These are phyloP conservation scores for Penicillium diatomitis DNA, from an alignment of 495 filamentous ascomycete species.

Conservation along the genomic window DNA sequence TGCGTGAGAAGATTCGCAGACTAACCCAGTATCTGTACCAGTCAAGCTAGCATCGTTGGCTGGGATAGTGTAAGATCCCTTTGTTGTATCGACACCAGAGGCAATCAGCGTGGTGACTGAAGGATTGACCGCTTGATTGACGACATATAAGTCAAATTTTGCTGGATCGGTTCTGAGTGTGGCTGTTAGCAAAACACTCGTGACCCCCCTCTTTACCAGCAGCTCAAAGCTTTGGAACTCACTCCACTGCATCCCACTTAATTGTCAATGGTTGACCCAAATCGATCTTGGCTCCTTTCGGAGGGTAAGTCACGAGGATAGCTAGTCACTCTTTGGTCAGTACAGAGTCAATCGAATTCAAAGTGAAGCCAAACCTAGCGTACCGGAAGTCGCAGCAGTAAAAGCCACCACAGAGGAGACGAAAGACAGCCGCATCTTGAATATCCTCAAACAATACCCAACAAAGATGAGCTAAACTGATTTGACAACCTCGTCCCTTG, in stretches of 20 bases:
- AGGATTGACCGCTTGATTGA: constrained; percentile 28
- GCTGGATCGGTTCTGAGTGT: constrained; percentile 24
- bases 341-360: too few relatives aligned
- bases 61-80: constrained; percentile 23
- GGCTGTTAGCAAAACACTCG: not conserved
- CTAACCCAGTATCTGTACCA: constrained; percentile 15
- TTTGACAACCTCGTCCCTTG: not conserved
- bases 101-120: constrained; percentile 32
- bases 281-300: constrained; percentile 15
- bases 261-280: constrained; percentile 18
- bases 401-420: constrained; percentile 11
- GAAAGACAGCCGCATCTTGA: constrained; percentile 13
- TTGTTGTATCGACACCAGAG: constrained; percentile 16
- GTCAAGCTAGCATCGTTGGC: constrained; percentile 8
- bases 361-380: not conserved
- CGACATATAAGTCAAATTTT: constrained; percentile 25
- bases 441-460: not conserved
- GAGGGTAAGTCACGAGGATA: constrained; percentile 18
- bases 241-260: constrained; percentile 24
- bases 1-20: not conserved
- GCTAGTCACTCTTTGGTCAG: constrained; percentile 2
- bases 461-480: not conserved
- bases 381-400: constrained; percentile 16
- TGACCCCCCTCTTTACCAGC: not conserved
- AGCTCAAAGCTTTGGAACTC: not conserved